Base-by-base conservation (phyloP, 768 basidiomycete genomes). In the Coprinopsis marcescibilis region DNA sequence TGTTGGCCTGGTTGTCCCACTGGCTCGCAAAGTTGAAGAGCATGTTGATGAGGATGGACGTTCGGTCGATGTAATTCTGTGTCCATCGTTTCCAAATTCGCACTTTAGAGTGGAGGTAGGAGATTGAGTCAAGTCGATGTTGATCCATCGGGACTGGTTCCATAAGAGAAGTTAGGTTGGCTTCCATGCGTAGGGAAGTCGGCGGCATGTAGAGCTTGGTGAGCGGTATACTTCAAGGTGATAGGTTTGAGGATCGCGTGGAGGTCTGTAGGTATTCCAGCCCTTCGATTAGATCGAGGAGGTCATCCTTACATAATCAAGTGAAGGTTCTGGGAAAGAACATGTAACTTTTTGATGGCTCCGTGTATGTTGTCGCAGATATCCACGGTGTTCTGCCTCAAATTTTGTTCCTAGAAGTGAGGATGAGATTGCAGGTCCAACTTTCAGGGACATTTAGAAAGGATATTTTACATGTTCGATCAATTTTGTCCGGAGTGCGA, bases 11-110 rank as follows among this genome's bases (percentile, higher is more conserved):
- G 43, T 49, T 59, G 40, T 59, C 58, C n/a, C 43, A 43, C 39
- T 58, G 55, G 3, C 53, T 43, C 5, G 50, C 33, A 11, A 58
- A 41, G 38, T 57, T 56, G 51, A 58, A 58, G 30, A 56, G 51
- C 1, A 57, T 50, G 40, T 55, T 52, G 40, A 58, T 58, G 8
- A 48, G 45, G 34, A 58, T 58, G n/a, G 48, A 50, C 2, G 50
- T 53, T 3, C 57, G 49, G 24, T 58, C 54, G 14, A 45, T 52
- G 29, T 58, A 60, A 27, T 52, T 57, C 21, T 13, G 20, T 4
- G 51, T 39, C 58, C 57, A 58, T 21, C 53, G 46, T 24, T 15
- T 46, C 30, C 49, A 38, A n/a, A 30, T 45, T 11, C 24, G 33
- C 14, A 49, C 46, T 24, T 52, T 43, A 2, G 57, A 54, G 2